Conservation (phyloP, 2,329 filamentous ascomycete genomes). For the Microcyclosporella mali region DNA sequence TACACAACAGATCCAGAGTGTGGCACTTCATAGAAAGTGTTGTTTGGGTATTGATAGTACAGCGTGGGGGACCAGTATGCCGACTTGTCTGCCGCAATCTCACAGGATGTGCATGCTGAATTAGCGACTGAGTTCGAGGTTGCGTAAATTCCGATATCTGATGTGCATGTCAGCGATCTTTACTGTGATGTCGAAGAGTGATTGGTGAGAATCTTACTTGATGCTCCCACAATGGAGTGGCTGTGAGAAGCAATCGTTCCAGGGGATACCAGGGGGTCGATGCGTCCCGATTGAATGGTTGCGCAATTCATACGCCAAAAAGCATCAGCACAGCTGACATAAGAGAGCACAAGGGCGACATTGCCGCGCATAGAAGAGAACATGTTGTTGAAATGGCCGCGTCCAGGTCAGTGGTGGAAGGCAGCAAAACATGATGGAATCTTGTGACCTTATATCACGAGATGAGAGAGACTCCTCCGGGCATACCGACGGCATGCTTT, state of each 20-base stretch:
- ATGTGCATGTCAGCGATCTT: not conserved
- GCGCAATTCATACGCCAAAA: conserved; percentile 34
- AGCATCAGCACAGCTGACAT: conserved; percentile 22
- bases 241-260: conserved; percentile 29
- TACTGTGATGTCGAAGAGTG: not conserved
- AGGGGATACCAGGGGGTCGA: conserved; percentile 33
- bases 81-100: conserved; percentile 32
- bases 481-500: too few relatives aligned
- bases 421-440: too few relatives aligned
- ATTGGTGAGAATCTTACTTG: conserved; percentile 20
- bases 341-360: conserved; percentile 8
- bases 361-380: too few relatives aligned
- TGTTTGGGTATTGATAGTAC: conserved; percentile 33
- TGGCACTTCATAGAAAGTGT: conserved; percentile 45
- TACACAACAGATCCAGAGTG: conserved; percentile 63
- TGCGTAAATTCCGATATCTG: conserved; percentile 56
- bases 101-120: conserved; percentile 48
- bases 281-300: conserved; percentile 31
- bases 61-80: conserved; percentile 35
- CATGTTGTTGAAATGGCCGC: too few relatives aligned
- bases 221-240: conserved; percentile 31
- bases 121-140: conserved; percentile 53
- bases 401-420: too few relatives aligned
- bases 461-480: too few relatives aligned
- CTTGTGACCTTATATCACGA: too few relatives aligned